A percentile compares a stretch with the other conserved stretches of the same genome.
Conservation (phyloP, 352 stramenopile species). For the Phytophthora ohioensis region DNA sequence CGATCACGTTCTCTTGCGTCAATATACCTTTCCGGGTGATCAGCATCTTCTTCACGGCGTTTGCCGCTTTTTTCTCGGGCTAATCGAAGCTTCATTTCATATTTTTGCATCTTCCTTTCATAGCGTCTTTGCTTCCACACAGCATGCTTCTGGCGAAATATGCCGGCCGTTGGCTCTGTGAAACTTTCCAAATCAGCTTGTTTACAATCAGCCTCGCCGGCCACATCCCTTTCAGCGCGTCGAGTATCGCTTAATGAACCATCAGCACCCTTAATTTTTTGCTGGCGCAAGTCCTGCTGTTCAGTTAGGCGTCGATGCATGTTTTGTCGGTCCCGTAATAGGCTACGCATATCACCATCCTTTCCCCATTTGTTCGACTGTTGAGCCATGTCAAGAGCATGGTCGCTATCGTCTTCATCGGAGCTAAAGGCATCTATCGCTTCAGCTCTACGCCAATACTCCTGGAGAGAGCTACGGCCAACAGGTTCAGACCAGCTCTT, state of each 20-base stretch:
- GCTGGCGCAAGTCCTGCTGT: background rate
- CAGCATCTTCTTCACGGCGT: constrained; percentile 7
- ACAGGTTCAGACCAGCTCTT: constrained; percentile 37
- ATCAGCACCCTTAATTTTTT: background rate
- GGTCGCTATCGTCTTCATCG: constrained; percentile 14
- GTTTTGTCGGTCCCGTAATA: constrained; percentile 7
- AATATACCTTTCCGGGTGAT: constrained; percentile 22
- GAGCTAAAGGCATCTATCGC: constrained; percentile 16
- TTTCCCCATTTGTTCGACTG: background rate
- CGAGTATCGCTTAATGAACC: background rate
- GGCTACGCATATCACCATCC: background rate
- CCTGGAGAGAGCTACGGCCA: background rate
- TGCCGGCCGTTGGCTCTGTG: background rate
- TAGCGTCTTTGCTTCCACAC: constrained; percentile 33
- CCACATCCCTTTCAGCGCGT: constrained; percentile 8
- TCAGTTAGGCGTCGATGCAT: constrained; percentile 20
- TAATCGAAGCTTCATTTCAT: constrained; percentile 31
- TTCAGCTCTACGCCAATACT: constrained; percentile 7
- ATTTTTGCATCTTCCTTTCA: constrained; percentile 34
- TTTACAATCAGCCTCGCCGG: constrained; percentile 1
- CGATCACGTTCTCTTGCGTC: constrained; percentile 40
- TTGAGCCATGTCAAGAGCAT: background rate
- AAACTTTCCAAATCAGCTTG: background rate
- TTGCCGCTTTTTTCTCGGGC: constrained; percentile 24
- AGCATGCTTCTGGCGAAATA: constrained; percentile 18